A percentile compares a stretch with the other conserved stretches of the same genome.
These are phyloP conservation scores for Leccinum solheimii DNA, from an alignment of 1,284 basidiomycete genomes.

Conservation along the genomic window DNA sequence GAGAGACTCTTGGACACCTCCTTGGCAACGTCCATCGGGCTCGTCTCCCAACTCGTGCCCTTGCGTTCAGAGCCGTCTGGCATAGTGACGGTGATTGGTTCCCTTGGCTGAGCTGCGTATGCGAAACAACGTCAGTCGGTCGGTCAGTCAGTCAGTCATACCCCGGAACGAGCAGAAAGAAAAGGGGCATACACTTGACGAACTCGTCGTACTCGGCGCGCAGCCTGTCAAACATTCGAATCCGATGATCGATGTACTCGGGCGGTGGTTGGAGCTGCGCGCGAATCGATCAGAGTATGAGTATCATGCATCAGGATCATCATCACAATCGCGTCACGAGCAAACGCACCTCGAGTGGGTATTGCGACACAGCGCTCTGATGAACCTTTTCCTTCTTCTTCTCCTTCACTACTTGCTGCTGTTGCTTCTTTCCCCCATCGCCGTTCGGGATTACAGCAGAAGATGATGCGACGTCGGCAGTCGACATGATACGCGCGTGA, in stretches of 20 bases:
- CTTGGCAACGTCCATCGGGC: slow-evolving; percentile 89
- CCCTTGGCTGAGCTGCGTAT: slow-evolving; percentile 74
- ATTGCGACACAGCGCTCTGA: slow-evolving; percentile 41
- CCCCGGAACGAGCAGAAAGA: background rate
- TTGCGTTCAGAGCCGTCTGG: slow-evolving; percentile 85
- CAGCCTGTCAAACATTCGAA: slow-evolving; percentile 89
- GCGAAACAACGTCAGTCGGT: background rate
- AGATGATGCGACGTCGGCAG: slow-evolving; percentile 38
- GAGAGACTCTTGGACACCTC: slow-evolving; percentile 86
- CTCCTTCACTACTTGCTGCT: slow-evolving; percentile 41
- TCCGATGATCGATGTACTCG: slow-evolving; percentile 85
- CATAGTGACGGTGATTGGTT: slow-evolving; percentile 84
- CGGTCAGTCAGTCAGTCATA: too few species aligned
- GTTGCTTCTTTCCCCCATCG: slow-evolving; percentile 39
- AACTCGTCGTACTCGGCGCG: slow-evolving; percentile 86
- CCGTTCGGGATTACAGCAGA: slow-evolving; percentile 35
- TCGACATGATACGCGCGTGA: slow-evolving; percentile 24
- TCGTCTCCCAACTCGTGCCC: slow-evolving; percentile 95
- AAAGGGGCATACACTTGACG: slow-evolving; percentile 59
- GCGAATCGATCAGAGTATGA: background rate
- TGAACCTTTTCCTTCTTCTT: slow-evolving; percentile 48
- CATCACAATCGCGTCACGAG: background rate
- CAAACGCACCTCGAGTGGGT: slow-evolving; percentile 59
- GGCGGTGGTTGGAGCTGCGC: slow-evolving; percentile 79
- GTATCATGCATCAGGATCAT: background rate